Conservation (phyloP, 495 filamentous ascomycete genomes). For the Aspergillus ostianus region DNA sequence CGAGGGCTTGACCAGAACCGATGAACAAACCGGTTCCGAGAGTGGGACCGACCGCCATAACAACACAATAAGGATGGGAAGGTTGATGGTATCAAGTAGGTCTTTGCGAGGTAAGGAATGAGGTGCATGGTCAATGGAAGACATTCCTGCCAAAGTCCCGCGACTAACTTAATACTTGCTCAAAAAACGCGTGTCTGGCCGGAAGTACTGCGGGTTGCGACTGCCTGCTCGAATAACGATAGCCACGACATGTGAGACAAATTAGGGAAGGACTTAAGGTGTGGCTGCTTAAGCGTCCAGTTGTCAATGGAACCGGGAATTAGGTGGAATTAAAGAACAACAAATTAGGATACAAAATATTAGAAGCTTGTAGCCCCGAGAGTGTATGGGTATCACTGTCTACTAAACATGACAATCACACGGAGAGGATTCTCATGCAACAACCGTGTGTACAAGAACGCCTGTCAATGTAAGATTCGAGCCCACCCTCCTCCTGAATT, state of each 20-base stretch:
- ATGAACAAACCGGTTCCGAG: conserved; percentile 43
- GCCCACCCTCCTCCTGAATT: not conserved
- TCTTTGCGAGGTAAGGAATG: not conserved
- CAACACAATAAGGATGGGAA: conserved; percentile 15
- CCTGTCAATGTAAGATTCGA: not conserved
- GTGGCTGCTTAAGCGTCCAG: not conserved
- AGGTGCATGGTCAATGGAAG: not conserved
- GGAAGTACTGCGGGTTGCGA: not conserved
- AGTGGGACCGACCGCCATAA: conserved; percentile 38
- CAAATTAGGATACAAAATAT: not conserved
- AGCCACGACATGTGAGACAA: not conserved
- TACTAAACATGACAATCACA: conserved; percentile 14
- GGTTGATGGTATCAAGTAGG: not conserved
- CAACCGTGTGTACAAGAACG: not conserved
- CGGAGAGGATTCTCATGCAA: not conserved
- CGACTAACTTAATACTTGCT: not conserved
- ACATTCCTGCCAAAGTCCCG: no score
- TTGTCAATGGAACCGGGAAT: not conserved
- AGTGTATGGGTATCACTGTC: conserved; percentile 25
- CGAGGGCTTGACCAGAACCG: conserved; percentile 39
- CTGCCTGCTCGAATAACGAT: not conserved
- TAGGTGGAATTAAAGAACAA: not conserved
- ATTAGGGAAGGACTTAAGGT: not conserved
- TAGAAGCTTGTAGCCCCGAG: not conserved
- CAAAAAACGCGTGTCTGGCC: not conserved